A percentile compares a stretch with the other conserved stretches of the same genome.
These are phyloP conservation scores for Ophiostoma novo-ulmi DNA, from an alignment of 2,329 filamentous ascomycete genomes.

Conservation along the genomic window DNA sequence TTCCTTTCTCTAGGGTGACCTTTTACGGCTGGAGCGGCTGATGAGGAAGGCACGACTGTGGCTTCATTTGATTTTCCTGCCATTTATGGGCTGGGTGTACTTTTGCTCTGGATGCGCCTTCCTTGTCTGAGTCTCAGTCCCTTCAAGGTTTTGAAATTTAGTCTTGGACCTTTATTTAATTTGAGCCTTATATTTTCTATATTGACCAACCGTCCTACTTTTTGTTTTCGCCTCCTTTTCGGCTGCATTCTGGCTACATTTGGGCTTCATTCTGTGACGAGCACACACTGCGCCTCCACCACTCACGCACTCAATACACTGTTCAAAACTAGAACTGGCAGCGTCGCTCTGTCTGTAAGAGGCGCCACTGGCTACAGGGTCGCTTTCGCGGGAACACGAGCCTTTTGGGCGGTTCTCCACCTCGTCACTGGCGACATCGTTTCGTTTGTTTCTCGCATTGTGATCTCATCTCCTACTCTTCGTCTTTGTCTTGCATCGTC, in stretches of 20 bases:
- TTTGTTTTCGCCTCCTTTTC: not conserved
- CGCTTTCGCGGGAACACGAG: slow-evolving; percentile 15
- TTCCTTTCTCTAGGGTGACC: not conserved
- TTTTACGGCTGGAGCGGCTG: slow-evolving; percentile 20
- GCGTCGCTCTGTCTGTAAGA: not conserved
- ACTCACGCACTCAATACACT: not conserved
- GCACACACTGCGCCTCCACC: not conserved
- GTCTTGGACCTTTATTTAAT: not conserved
- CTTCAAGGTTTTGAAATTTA: not conserved
- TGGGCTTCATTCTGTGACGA: slow-evolving; percentile 3
- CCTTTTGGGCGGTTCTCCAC: slow-evolving; percentile 18
- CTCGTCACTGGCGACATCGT: slow-evolving; percentile 14
- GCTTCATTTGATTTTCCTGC: slow-evolving; percentile 12
- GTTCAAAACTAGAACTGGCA: slow-evolving; percentile 17
- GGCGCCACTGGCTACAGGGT: slow-evolving; percentile 11
- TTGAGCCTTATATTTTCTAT: not conserved
- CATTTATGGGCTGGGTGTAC: not conserved
- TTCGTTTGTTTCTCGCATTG: not conserved
- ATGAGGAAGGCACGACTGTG: slow-evolving; percentile 19
- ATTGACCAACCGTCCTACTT: not conserved
- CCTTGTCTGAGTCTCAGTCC: not conserved
- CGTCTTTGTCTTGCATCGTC: not conserved
- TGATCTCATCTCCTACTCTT: not conserved
- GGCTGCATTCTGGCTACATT: slow-evolving; percentile 3
- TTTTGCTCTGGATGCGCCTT: not conserved